phyloP scores from a whole-genome alignment of 129 eudicot species.

The Artemisia argyi region DNA sequence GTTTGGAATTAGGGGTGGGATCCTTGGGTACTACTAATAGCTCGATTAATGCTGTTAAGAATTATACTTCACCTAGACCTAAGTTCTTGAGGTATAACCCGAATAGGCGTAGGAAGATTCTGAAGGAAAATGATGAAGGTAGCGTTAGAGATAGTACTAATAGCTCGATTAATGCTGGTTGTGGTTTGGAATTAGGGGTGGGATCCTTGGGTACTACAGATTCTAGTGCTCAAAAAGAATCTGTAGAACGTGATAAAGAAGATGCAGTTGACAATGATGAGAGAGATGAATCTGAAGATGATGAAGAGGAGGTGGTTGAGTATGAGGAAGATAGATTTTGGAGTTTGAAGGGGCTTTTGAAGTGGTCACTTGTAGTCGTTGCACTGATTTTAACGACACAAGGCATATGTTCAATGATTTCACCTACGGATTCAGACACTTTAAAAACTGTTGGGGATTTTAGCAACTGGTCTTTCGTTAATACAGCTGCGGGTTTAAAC shows the following conservation, averaged over 20 bases:
- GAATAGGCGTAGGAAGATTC: conserved; percentile 41
- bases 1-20: conserved; percentile 18
- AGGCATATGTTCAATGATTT: conserved; percentile 48
- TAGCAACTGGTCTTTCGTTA: conserved; percentile 17
- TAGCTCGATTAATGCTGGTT: conserved; percentile 23
- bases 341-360: conserved; percentile 43
- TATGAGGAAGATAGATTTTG: conserved; percentile 37
- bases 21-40: conserved; percentile 13
- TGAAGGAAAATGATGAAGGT: conserved; percentile 29
- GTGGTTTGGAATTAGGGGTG: conserved; percentile 16
- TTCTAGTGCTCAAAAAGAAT: conserved; percentile 14
- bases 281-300: conserved; percentile 19
- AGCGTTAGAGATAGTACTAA: conserved; percentile 7
- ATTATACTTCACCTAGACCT: conserved; percentile 84
- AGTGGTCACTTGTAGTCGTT: conserved; percentile 42
- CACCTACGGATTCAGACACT: conserved; percentile 19
- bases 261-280: conserved; percentile 12
- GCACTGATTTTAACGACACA: conserved; percentile 39
- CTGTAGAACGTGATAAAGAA: conserved; percentile 7
- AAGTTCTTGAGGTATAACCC: conserved; percentile 70
- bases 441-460: background rate
- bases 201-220: conserved; percentile 17
- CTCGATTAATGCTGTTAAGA: too few species aligned
- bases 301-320: conserved; percentile 36
- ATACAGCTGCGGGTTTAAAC: conserved; percentile 14